Base-by-base conservation (phyloP, 805 yeast genomes). In the Kluyveromyces lactis region DNA sequence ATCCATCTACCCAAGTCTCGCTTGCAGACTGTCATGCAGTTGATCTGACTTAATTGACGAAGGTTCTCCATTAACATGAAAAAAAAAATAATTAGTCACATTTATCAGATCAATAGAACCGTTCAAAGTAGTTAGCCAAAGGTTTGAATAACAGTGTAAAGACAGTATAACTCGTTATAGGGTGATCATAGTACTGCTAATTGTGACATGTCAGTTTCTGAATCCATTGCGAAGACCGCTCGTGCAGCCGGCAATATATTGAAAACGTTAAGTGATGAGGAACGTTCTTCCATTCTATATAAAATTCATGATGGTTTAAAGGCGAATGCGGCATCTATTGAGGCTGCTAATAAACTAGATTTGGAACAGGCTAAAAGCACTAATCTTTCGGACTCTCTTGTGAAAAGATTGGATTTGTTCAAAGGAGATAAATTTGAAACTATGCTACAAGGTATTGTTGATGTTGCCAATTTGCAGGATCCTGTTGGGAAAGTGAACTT, bases 381-480 rank as follows among this genome's bases (percentile, higher is more conserved):
- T 33, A 72, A 77, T 4, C 63, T 90, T 24, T 69, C 92, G 0
- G 62, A 78, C 0, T 75, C 97, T 1, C 66, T 92, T 50, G 67
- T 89, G 38, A 89, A 86, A 56, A 72, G 99, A 50, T 69, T 92
- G 12, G 97, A 94, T 58, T 68, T 92, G 29, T 73, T 84, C 34
- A 76, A 73, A 46, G 78, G 81, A 39, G 96, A 83, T 43, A 92
- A 94, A 61, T 92, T 76, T 55, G 97, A 89, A 46, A 68, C 84
- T 19, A 92, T 92, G 99, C 73, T 90, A 38, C 92, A 87, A 57
- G 99, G 99, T 18, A 79, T 92, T 12, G 67, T 82, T 34, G 98
- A 92, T 51, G 98, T 92, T 15, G 92, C 95, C 1, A 73, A 73
- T 2, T 70, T 92, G 39, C 84, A 80, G 23, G 97, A 92, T 58